phyloP scores from a whole-genome alignment of 495 filamentous ascomycete genomes.

The Neurospora sp. region DNA sequence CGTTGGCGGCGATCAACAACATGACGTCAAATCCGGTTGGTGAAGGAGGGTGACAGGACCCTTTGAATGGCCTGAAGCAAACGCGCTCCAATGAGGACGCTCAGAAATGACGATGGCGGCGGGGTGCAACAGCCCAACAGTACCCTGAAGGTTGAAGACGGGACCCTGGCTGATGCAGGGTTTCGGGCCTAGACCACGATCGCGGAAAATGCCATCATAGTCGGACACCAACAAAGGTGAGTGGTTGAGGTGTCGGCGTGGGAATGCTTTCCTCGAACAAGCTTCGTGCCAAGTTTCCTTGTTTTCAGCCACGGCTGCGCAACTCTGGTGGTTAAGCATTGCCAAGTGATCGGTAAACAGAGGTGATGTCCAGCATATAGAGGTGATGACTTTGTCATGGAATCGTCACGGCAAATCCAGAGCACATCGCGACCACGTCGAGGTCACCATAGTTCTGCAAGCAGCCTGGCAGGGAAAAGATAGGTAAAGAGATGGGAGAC shows the following conservation, averaged over 20 bases:
- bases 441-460: too few relatives aligned
- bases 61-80: slow-evolving; percentile 6
- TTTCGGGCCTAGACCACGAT: not conserved
- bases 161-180: not conserved
- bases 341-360: too few relatives aligned
- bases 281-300: not conserved
- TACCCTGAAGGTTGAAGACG: not conserved
- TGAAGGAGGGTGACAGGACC: slow-evolving; percentile 6
- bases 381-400: too few relatives aligned
- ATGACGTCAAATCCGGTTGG: slow-evolving; percentile 23
- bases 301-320: not conserved
- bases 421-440: too few relatives aligned
- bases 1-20: slow-evolving; percentile 7
- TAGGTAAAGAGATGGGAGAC: too few relatives aligned
- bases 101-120: slow-evolving; percentile 2
- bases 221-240: not conserved
- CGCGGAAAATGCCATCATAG: not conserved
- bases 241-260: not conserved
- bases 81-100: slow-evolving; percentile 13
- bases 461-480: too few relatives aligned
- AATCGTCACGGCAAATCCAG: too few relatives aligned
- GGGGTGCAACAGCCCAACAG: not conserved
- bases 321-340: too few relatives aligned
- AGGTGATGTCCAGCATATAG: too few relatives aligned
- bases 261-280: not conserved